These are phyloP conservation scores for Tylopilus sp. DNA, from an alignment of 768 basidiomycete genomes.

Conservation along the genomic window DNA sequence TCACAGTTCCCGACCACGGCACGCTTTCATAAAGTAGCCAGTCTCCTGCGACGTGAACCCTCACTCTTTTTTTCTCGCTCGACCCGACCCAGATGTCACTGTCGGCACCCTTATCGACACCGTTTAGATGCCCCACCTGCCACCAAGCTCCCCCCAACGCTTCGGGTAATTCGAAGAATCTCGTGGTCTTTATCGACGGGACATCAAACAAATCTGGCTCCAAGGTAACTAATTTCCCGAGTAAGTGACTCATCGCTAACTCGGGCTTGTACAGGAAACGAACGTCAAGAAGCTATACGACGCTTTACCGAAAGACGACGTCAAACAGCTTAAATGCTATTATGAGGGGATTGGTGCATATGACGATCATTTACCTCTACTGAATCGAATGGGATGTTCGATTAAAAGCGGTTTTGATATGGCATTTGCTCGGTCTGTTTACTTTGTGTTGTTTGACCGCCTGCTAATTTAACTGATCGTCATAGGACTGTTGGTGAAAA, in stretches of 20 bases:
- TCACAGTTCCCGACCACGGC: not conserved
- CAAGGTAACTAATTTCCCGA: conserved; percentile 37
- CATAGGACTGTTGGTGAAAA: conserved; percentile 6
- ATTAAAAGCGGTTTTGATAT: not conserved
- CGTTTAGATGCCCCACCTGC: not conserved
- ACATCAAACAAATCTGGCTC: not conserved
- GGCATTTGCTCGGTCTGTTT: conserved; percentile 5
- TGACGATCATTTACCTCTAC: not conserved
- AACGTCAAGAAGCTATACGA: conserved; percentile 32
- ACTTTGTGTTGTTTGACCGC: not conserved
- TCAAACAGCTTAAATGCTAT: conserved; percentile 26
- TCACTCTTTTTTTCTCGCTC: not conserved
- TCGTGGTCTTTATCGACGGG: conserved; percentile 18
- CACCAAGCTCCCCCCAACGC: not conserved
- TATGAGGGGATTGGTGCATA: conserved; percentile 13
- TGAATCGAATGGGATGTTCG: not conserved
- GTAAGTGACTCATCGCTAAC: not conserved
- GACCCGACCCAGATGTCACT: not conserved
- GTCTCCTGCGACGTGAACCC: not conserved
- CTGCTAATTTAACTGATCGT: not conserved
- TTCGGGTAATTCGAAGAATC: conserved; percentile 28
- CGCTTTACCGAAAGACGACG: conserved; percentile 11
- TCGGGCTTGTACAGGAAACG: conserved; percentile 21
- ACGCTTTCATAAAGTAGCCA: not conserved
- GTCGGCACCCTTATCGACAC: no score